Evolutionary conservation across 2,329 filamentous ascomycete genomes (phyloP), one percentile per base, ranked within the genome.

Genomic region (Colletotrichum somersetense): DNA sequence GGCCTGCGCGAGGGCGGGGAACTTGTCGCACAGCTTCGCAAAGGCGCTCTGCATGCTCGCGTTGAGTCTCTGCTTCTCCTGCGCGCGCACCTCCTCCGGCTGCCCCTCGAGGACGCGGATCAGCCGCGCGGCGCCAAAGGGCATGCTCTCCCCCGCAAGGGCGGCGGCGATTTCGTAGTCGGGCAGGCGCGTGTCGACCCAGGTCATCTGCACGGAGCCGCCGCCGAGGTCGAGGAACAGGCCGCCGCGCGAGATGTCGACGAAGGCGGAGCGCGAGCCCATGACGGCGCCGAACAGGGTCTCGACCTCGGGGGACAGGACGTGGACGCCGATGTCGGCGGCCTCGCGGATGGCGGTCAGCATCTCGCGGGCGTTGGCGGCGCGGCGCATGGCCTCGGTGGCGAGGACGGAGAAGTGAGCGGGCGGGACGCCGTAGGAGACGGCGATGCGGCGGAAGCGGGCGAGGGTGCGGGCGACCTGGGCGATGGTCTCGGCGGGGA

Each of bases 181-280:
- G 2, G 78, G 74, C 35, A 79, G 72, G 35, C 78, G 78, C 5
- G 89, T 87, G 76, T 91, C 85, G 70, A 91, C 83, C 81, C 89
- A 91, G 18, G 89, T 89, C 86, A 91, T 90, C 81, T 91, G 89
- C 26, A 91, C 87, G 75, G 89, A 91, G 70, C 89, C 89, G 52
- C 94, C 94, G 46, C 95, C 95, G 1, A 97, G 87, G 81, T 97
- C 95, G 84, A 97, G 93, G 74, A 97, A 93, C 42, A 97, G 81
- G 0, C 94, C 95, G 67, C 89, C 87, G 38, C 78, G 77, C 26
- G 79, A n/a, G 12, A 96, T 89, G 10, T 87, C 80, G 12, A 86
- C 85, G 74, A 96, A 91, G 33, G 91, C 91, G 76, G 93, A 95
- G 33, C 94, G 91, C 8, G 95, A 92, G 1, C 95, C 95, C 85